Base-by-base conservation (phyloP, 2,329 filamentous ascomycete genomes). In the Neofusicoccum laricinum region DNA sequence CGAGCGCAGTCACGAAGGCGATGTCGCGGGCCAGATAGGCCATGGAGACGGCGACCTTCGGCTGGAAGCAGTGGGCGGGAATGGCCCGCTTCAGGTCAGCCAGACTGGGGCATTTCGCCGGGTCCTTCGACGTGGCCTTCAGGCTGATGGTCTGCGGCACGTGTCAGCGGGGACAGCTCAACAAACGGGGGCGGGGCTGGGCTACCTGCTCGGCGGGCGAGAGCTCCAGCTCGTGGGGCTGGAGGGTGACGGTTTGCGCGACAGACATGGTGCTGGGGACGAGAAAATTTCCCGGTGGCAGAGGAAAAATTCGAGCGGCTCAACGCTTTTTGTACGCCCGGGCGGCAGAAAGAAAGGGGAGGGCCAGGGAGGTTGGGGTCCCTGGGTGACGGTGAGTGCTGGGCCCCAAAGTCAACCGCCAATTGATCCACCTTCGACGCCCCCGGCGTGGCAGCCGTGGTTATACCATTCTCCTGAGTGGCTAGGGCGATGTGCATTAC, bases 1-100 rank as follows among this genome's bases (percentile, higher is more conserved):
- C 79, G 58, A 88, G 78, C 46, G 74, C 73, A 25, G 73, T 72
- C 66, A 82, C 80, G 73, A 86, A 80, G 70, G 78, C 67, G 65
- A 84, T 73, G 73, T 88, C 86, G 66, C 86, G 83, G 67, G 80
- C 76, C 67, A 88, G 77, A 73, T 88, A 88, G 62, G 49, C 51
- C 50, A 64, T 49, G 14, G 62, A 64, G 19, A 57, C 58, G 70
- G 77, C 76, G 70, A 85, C 78, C 32, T 84, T 84, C 3, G 84
- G 83, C 72, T 86, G 73, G 76, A 88, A 88, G 80, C 86, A 89
- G 72, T 88, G 81, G 15, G 81, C 76, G 30, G 86, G 86, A 67
- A 89, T 88, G 59, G 85, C 82, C 69, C 82, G 69, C 48, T 68
- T 70, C 66, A 75, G 68, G 15, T 68, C 48, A 32, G n/a, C 57